These are phyloP conservation scores for Penicillium glabrum DNA, from an alignment of 2,329 filamentous ascomycete genomes.

Conservation along the genomic window DNA sequence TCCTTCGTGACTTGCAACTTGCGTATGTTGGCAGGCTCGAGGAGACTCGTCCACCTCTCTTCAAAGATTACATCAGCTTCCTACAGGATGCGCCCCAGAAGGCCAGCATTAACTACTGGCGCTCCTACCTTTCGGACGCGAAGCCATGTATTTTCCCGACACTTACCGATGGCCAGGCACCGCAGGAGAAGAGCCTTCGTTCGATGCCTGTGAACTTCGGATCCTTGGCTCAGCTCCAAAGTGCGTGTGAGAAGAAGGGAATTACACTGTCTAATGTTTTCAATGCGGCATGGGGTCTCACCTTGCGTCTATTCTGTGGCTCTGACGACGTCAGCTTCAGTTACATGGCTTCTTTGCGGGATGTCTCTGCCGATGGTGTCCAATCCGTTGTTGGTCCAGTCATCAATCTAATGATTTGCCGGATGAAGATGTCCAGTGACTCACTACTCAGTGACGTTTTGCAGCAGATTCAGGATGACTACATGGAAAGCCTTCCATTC, in stretches of 20 bases:
- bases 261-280: slow-evolving; percentile 56
- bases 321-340: slow-evolving; percentile 67
- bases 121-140: slow-evolving; percentile 33
- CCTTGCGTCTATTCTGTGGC: slow-evolving; percentile 60
- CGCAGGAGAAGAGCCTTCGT: slow-evolving; percentile 24
- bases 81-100: slow-evolving; percentile 26
- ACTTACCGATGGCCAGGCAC: slow-evolving; percentile 29
- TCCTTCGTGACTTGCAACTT: slow-evolving; percentile 47
- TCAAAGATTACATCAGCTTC: slow-evolving; percentile 37
- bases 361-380: slow-evolving; percentile 40
- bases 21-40: slow-evolving; percentile 48
- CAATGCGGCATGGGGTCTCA: slow-evolving; percentile 71
- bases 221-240: slow-evolving; percentile 32
- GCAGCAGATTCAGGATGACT: slow-evolving; percentile 46
- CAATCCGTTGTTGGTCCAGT: slow-evolving; percentile 49
- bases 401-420: slow-evolving; percentile 49
- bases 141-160: slow-evolving; percentile 39
- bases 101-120: slow-evolving; percentile 38
- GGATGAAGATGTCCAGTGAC: slow-evolving; percentile 38
- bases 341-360: slow-evolving; percentile 45
- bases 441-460: slow-evolving; percentile 39
- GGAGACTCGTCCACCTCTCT: slow-evolving; percentile 34
- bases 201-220: slow-evolving; percentile 32
- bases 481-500: slow-evolving; percentile 47
- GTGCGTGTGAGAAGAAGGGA: slow-evolving; percentile 42